Evolutionary conservation across 331 rosid species (phyloP).

Genomic region (Pyracantha coccinea): DNA sequence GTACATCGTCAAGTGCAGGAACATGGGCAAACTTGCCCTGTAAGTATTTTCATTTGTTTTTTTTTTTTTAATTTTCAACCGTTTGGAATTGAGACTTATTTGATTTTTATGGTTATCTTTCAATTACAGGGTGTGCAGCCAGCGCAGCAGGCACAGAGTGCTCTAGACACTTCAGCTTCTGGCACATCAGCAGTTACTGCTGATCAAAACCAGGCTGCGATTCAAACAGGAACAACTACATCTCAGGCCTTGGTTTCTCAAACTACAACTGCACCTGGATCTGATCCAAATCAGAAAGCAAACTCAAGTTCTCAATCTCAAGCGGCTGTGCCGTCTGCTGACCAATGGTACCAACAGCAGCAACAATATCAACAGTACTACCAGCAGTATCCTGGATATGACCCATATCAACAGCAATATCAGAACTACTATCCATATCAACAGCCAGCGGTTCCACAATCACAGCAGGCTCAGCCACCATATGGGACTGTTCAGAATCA

Average conservation of each 20-base stretch:
- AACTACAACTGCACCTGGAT: conserved; percentile 43
- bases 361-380: conserved; percentile 89
- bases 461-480: conserved; percentile 50
- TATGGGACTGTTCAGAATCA: conserved; percentile 27
- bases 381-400: conserved; percentile 90
- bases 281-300: conserved; percentile 49
- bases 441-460: conserved; percentile 50
- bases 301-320: conserved; percentile 54
- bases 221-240: conserved; percentile 28
- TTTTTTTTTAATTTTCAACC: not conserved
- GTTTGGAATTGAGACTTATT: not conserved
- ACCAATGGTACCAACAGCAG: conserved; percentile 89
- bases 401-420: conserved; percentile 85
- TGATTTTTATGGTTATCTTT: conserved; percentile 16
- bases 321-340: conserved; percentile 48
- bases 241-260: conserved; percentile 57
- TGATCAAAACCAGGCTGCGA: conserved; percentile 43
- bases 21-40: conserved; percentile 83
- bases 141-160: conserved; percentile 42
- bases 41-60: conserved; percentile 26
- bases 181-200: conserved; percentile 34
- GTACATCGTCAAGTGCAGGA: conserved; percentile 96
- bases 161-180: conserved; percentile 42
- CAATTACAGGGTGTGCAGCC: conserved; percentile 71
- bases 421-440: conserved; percentile 83